Conservation (phyloP, 2,329 filamentous ascomycete species). For the Corinectria fuckeliana region DNA sequence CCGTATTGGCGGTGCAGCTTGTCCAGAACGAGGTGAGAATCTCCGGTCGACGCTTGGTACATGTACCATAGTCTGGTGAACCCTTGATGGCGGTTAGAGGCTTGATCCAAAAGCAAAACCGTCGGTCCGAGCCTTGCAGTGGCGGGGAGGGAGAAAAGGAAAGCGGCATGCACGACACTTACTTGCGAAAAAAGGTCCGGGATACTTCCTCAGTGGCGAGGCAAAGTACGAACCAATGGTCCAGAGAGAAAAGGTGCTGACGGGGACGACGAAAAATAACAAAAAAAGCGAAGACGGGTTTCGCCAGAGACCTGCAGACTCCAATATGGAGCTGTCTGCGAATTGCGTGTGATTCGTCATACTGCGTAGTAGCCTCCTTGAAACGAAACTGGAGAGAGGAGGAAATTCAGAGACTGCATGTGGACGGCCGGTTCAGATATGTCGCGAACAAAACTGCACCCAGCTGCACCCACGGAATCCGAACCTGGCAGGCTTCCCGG, state of each 20-base stretch:
- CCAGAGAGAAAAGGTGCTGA: slow-evolving; percentile 13
- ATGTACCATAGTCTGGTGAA: slow-evolving; percentile 48
- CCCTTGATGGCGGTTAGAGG: slow-evolving; percentile 12
- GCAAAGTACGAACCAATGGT: slow-evolving; percentile 15
- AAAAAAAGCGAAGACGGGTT: not conserved
- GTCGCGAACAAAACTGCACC: not conserved
- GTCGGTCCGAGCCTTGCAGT: not conserved
- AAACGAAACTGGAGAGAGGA: not conserved
- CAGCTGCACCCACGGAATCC: not conserved
- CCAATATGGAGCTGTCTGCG: not conserved
- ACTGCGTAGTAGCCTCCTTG: not conserved
- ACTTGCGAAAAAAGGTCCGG: slow-evolving; percentile 43
- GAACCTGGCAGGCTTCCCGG: not conserved
- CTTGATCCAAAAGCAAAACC: not conserved
- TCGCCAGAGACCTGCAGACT: not conserved
- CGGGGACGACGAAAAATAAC: not conserved
- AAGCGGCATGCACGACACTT: slow-evolving; percentile 3
- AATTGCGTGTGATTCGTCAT: not conserved
- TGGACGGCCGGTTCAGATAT: not conserved
- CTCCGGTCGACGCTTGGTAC: slow-evolving; percentile 37
- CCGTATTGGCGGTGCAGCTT: slow-evolving; percentile 48
- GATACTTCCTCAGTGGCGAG: slow-evolving; percentile 41
- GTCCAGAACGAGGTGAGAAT: slow-evolving; percentile 40
- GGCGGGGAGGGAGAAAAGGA: not conserved
- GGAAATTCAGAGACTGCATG: not conserved